phyloP scores from a whole-genome alignment of 2,329 filamentous ascomycete species.

The Nothophoma quercina region DNA sequence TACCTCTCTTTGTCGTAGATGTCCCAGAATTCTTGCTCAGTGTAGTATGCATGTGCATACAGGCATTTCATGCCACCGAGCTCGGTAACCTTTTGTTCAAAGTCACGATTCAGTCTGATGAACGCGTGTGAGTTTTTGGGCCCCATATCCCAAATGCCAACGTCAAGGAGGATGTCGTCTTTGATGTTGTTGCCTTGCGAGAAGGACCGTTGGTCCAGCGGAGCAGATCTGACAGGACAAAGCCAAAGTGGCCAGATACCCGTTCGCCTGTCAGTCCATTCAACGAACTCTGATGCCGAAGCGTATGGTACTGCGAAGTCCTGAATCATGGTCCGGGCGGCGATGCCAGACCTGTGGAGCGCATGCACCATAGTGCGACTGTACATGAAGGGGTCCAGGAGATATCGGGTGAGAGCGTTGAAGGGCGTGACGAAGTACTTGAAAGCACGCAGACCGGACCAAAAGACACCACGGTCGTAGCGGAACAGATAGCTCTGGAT shows the following conservation, averaged over 20 bases:
- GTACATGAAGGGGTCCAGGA: constrained; percentile 68
- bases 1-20: constrained; percentile 70
- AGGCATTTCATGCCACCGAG: constrained; percentile 86
- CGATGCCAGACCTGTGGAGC: constrained; percentile 65
- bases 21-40: constrained; percentile 72
- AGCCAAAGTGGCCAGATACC: constrained; percentile 67
- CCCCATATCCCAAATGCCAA: constrained; percentile 82
- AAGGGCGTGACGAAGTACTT: constrained; percentile 68
- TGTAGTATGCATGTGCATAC: constrained; percentile 87
- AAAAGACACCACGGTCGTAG: constrained; percentile 71
- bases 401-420: constrained; percentile 64
- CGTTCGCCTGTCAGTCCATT: constrained; percentile 59
- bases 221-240: constrained; percentile 57
- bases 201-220: constrained; percentile 35
- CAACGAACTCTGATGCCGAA: constrained; percentile 60
- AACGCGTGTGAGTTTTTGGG: constrained; percentile 65
- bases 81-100: constrained; percentile 73
- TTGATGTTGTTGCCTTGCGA: constrained; percentile 40
- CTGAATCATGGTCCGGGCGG: constrained; percentile 67
- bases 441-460: constrained; percentile 68
- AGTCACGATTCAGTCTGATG: constrained; percentile 71
- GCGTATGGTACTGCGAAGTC: constrained; percentile 67
- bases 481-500: constrained; percentile 65
- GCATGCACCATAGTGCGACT: constrained; percentile 70
- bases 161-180: constrained; percentile 46